Evolutionary conservation across 208 protist genomes (phyloP).

Genomic region (Phytomonas francai): DNA sequence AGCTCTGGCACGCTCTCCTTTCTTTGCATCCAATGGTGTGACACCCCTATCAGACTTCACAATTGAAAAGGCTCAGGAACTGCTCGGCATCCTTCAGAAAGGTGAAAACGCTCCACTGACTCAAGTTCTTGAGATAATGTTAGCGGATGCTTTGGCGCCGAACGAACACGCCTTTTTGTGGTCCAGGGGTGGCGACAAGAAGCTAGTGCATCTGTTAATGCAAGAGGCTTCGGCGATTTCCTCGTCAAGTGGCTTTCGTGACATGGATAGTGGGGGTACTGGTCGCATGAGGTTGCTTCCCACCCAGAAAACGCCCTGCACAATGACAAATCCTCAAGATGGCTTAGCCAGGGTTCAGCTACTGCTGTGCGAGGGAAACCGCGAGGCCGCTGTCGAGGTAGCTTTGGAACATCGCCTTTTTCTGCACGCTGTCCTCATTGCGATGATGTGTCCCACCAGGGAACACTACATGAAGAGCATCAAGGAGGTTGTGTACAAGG

Average conservation of each 20-base stretch:
- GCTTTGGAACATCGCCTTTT: constrained; percentile 49
- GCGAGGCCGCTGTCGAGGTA: constrained; percentile 49
- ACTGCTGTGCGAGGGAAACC: constrained; percentile 49
- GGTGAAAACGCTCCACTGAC: constrained; percentile 17
- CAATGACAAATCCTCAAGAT: constrained; percentile 3
- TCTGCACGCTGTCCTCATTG: constrained; percentile 72
- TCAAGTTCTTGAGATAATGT: constrained; percentile 29
- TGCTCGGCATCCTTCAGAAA: constrained; percentile 14
- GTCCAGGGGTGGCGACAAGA: constrained; percentile 34
- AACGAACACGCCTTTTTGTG: constrained; percentile 27
- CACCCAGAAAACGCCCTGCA: constrained; percentile 10
- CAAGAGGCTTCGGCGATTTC: constrained; percentile 10
- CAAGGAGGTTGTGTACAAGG: constrained; percentile 40
- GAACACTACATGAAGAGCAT: constrained; percentile 60
- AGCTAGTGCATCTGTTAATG: constrained; percentile 35
- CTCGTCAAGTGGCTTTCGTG: not conserved
- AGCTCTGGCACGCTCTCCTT: constrained; percentile 17
- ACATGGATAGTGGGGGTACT: not conserved
- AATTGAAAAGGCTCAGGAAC: constrained; percentile 10
- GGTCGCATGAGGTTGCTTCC: not conserved
- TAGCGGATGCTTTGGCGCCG: constrained; percentile 33
- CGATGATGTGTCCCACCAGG: constrained; percentile 82
- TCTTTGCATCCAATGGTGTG: constrained; percentile 15
- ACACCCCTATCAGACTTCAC: constrained; percentile 1
- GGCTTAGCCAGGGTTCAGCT: constrained; percentile 43